Conservation (phyloP, 257 asterid species). For the Solanum sejunctum region DNA sequence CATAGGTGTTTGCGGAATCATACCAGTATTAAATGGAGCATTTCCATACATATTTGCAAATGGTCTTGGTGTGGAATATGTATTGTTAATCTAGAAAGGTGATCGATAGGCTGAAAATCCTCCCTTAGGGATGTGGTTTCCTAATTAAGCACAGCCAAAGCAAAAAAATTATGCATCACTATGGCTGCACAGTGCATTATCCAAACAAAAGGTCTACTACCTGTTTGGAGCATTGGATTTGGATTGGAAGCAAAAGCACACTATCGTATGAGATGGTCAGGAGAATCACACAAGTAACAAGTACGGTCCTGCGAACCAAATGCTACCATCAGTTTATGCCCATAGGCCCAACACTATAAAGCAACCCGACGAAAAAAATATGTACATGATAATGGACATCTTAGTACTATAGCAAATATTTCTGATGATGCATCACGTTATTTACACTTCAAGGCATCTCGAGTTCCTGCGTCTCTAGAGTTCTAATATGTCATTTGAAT, state of each 20-base stretch:
- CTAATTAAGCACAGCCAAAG: no score
- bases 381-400: neutral
- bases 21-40: no score
- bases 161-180: no score
- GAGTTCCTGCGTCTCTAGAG: neutral
- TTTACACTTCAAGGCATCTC: neutral
- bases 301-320: slow-evolving; percentile 5
- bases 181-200: no score
- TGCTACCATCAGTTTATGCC: neutral
- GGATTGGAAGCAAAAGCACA: slow-evolving; percentile 44
- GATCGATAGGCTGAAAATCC: no score
- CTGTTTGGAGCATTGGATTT: slow-evolving; percentile 50
- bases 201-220: slow-evolving; percentile 14
- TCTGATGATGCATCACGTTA: no score
- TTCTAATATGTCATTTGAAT: neutral
- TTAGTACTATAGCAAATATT: neutral
- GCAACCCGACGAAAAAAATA: neutral
- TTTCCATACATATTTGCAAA: no score
- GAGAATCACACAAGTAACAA: slow-evolving; percentile 80
- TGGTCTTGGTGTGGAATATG: no score
- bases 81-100: no score
- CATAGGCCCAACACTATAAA: neutral
- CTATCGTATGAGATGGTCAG: slow-evolving; percentile 73
- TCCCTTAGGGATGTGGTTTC: no score
- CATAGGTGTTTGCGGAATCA: no score